These are phyloP conservation scores for Hirsutella rhossiliensis DNA, from an alignment of 2,329 filamentous ascomycete species.

Conservation along the genomic window DNA sequence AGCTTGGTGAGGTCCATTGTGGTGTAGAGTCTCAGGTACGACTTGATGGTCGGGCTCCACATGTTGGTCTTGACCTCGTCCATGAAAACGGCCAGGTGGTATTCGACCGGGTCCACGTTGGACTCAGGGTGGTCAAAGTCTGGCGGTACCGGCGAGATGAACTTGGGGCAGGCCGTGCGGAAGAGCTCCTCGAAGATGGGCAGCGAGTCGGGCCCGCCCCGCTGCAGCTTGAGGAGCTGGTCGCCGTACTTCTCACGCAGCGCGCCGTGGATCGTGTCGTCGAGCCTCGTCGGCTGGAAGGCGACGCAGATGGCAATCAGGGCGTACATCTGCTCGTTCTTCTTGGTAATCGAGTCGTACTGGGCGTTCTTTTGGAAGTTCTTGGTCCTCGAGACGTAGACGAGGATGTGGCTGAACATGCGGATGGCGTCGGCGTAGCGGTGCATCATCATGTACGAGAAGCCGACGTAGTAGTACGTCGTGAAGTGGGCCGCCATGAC, in stretches of 20 bases:
- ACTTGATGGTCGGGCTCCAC: conserved; percentile 95
- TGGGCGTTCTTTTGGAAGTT: conserved; percentile 99
- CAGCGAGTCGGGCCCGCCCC: conserved; percentile 86
- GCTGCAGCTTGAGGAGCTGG: conserved; percentile 92
- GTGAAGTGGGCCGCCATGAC: conserved; percentile 99
- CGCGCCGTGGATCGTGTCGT: conserved; percentile 97
- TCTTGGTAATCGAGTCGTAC: conserved; percentile 98
- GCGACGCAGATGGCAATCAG: conserved; percentile 97
- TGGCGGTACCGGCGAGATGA: conserved; percentile 93
- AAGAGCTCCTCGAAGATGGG: conserved; percentile 98
- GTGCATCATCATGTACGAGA: conserved; percentile 99
- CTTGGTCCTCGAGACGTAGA: conserved; percentile 98
- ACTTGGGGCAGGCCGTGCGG: conserved; percentile 95
- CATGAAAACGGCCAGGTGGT: conserved; percentile 97
- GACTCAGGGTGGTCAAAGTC: conserved; percentile 95
- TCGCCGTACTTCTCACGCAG: conserved; percentile 98
- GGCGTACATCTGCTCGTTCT: conserved; percentile 99
- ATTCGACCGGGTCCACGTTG: conserved; percentile 95
- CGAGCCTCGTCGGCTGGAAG: conserved; percentile 91
- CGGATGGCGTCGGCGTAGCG: conserved; percentile 98
- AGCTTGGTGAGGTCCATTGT: conserved; percentile 99
- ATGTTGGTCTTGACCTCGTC: conserved; percentile 99
- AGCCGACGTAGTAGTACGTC: conserved; percentile 99
- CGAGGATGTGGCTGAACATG: conserved; percentile 99
- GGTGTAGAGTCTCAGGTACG: conserved; percentile 96